These are phyloP conservation scores for Aspergillus sojae DNA, from an alignment of 2,329 filamentous ascomycete species.

Conservation along the genomic window DNA sequence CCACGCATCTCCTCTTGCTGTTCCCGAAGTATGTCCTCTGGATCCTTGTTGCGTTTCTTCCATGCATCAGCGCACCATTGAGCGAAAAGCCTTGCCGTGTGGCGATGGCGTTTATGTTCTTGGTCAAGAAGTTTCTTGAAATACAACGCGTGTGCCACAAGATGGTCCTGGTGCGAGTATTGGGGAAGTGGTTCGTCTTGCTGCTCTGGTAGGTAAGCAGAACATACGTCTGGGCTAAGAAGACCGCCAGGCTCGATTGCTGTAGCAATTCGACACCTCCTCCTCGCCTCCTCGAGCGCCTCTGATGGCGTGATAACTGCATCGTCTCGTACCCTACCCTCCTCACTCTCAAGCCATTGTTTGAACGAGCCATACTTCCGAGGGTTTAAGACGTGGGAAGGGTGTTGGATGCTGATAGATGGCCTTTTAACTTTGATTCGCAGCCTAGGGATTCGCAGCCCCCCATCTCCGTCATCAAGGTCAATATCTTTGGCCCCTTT, in stretches of 20 bases:
- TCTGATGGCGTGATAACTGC: constrained; percentile 59
- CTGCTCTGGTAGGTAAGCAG: constrained; percentile 71
- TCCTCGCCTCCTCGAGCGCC: constrained; percentile 67
- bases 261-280: constrained; percentile 70
- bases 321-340: constrained; percentile 47
- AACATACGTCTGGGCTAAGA: constrained; percentile 70
- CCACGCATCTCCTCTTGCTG: constrained; percentile 67
- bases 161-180: constrained; percentile 85
- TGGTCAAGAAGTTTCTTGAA: constrained; percentile 78
- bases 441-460: constrained; percentile 36
- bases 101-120: constrained; percentile 76
- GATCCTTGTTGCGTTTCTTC: constrained; percentile 45
- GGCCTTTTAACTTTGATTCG: constrained; percentile 57
- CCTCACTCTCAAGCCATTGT: constrained; percentile 65
- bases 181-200: constrained; percentile 74
- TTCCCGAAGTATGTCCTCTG: constrained; percentile 80
- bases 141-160: constrained; percentile 75
- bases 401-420: constrained; percentile 54
- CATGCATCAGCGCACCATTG: constrained; percentile 50
- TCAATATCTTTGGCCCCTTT: constrained; percentile 7
- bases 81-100: constrained; percentile 77
- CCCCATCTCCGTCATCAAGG: constrained; percentile 24
- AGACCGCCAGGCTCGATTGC: constrained; percentile 76
- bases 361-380: constrained; percentile 56
- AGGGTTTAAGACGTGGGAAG: constrained; percentile 50